These are phyloP conservation scores for Schizophyllum amplum DNA, from an alignment of 1,284 basidiomycete species.

Conservation along the genomic window DNA sequence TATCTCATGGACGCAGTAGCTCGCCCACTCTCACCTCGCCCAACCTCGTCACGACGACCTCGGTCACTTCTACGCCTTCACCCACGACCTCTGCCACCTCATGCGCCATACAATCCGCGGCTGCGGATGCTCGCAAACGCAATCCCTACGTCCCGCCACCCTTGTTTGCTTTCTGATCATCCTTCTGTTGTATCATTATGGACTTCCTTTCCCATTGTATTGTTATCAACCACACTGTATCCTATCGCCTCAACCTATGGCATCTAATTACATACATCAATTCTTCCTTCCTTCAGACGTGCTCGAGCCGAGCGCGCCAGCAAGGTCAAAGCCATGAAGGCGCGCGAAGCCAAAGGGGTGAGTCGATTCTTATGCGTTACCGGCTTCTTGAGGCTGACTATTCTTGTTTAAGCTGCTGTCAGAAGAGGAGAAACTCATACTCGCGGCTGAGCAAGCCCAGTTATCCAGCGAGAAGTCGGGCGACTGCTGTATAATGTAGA, in stretches of 20 bases:
- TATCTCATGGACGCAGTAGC: not conserved
- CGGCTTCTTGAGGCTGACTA: not conserved
- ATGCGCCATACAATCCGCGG: not conserved
- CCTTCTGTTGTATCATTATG: not conserved
- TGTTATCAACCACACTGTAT: conserved; percentile 8
- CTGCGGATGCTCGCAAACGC: not conserved
- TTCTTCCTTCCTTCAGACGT: conserved; percentile 34
- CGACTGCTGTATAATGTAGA: not conserved
- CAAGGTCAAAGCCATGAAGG: conserved; percentile 54
- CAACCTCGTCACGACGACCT: too few relatives aligned
- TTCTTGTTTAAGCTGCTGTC: conserved; percentile 33
- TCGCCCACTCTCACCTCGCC: not conserved
- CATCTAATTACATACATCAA: conserved; percentile 7
- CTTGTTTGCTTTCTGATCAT: not conserved
- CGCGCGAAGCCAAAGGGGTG: conserved; percentile 63
- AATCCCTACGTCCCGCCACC: not conserved
- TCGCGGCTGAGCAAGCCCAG: conserved; percentile 40
- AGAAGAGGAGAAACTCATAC: conserved; percentile 52
- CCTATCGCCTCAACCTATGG: too few relatives aligned
- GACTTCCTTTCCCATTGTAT: too few relatives aligned
- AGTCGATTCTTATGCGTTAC: conserved; percentile 16
- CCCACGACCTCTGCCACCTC: too few relatives aligned
- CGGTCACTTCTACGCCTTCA: not conserved
- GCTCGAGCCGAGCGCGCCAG: conserved; percentile 65
- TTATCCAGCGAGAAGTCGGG: conserved; percentile 25